Base-by-base conservation (phyloP, 2,329 filamentous ascomycete species). In the Monilinia vaccinii-corymbosi region DNA sequence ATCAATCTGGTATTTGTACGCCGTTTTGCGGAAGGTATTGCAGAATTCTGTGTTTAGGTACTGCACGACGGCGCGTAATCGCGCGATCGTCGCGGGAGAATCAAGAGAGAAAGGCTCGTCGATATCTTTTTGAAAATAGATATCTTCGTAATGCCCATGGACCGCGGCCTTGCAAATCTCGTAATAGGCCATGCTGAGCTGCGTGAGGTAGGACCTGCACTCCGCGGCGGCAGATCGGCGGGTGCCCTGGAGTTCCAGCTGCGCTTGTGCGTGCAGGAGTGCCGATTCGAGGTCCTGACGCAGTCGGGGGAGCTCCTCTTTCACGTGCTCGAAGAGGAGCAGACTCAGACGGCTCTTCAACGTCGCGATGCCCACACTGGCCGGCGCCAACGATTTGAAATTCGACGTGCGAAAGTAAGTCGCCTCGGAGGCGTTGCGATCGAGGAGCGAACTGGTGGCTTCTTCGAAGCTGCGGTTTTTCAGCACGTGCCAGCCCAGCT, bases 401-500 rank as follows among this genome's bases (percentile, higher is more conserved):
- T 58, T 50, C 2, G 23, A 28, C 6, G 49, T 42, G 13, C 16
- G n/a, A 18, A 58, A 58, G 23, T 31, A 58, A 9, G 16, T 46
- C 28, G 38, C 16, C 34, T 57, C 55, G 13, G 31, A 48, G 18
- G 7, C 14, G 21, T 49, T 48, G 38, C 55, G 55, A 21, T 57
- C 31, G 3, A 32, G 14, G 25, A 48, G 25, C n/a, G 18, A 38
- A 21, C 14, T 38, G 18, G 1, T 16, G 21, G 28, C 31, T 18
- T 47, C 31, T 18, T 34, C 40, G 34, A 36, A 77, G 58, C 73
- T 72, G 3, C 74, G 69, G 63, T 81, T 81, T 31, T 72, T 74
- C 1, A 82, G 66, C 0, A 81, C 75, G 55, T 81, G 79, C 78
- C 79, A 83, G 0, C 80, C 79, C 0, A 81, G 75, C 0, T 72